Base-by-base conservation (phyloP, 345 rosid species). In the Lepidium sativum region DNA sequence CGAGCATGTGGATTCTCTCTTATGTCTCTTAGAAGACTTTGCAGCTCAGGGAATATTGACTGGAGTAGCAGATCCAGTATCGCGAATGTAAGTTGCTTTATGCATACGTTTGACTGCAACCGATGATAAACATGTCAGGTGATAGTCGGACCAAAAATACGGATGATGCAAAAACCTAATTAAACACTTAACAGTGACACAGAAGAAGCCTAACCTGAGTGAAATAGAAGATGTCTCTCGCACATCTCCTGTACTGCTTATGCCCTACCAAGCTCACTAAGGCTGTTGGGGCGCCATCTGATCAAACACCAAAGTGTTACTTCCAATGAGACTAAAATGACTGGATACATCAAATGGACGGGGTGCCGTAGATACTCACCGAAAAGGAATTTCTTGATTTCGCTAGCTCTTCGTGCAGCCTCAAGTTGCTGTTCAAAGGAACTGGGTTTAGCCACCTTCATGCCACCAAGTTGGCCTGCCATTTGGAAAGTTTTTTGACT, bases 251-350 rank as follows among this genome's bases (percentile, higher is more conserved):
- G 82, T 95, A 95, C 64, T 95, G 99, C 29, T 88, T 95, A 25
- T 45, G 60, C 75, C 99, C 99, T 35, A 95, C 83, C 81, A 95
- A 81, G 81, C 98, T 79, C 59, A 95, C 99, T 67, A 95, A 78
- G 40, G 97, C 74, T 27, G 94, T 52, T 14, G 99, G 99, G 67
- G 95, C 89, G 44, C 95, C 98, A 79, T 83, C 99, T 95, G 81
- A 67, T 49, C 60, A 80, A 44, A 75, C 59, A n/a, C 20, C 16
- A 39, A 69, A 34, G 3, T 38, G 32, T 34, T 73, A 66, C 27
- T 45, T 60, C 31, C 27, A 6, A 3, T 39, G 37, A 60, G 15
- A 45, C 15, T 44, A 32, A 20, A 73, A 13, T 41, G 32, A 59
- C 49, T 41, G 2, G 8, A 67, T 9, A 53, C 7, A 1, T 35